Conservation (phyloP, 148 eudicot genomes). For the Agrostemma githago region DNA sequence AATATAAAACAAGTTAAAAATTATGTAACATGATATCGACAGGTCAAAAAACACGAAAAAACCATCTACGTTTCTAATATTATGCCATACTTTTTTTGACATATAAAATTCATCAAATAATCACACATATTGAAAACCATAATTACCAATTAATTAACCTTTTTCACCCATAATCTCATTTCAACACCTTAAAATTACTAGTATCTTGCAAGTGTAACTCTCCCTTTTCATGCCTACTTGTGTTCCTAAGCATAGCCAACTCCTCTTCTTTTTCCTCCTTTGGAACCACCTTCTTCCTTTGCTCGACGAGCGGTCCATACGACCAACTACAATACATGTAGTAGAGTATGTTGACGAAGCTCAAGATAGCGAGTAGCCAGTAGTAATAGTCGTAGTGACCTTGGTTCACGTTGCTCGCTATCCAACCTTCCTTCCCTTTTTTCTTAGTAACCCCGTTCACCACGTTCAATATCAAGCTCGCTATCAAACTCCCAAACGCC, state of each 20-base stretch:
- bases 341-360: constrained; percentile 50
- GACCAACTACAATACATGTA: constrained; percentile 27
- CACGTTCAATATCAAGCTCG: constrained; percentile 45
- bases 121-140: constrained; percentile 8
- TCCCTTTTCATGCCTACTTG: constrained; percentile 24
- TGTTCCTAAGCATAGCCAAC: constrained; percentile 27
- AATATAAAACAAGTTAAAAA: constrained; percentile 6
- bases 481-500: constrained; percentile 57
- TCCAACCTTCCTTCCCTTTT: constrained; percentile 60
- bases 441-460: constrained; percentile 35
- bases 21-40: constrained; percentile 18
- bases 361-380: constrained; percentile 60
- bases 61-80: constrained; percentile 21
- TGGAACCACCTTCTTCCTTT: constrained; percentile 23
- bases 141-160: constrained; percentile 12
- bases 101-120: constrained; percentile 2
- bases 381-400: constrained; percentile 71
- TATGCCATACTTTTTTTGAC: not conserved
- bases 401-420: constrained; percentile 53
- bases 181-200: constrained; percentile 11
- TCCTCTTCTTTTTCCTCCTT: constrained; percentile 31
- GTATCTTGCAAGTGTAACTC: constrained; percentile 25
- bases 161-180: constrained; percentile 2
- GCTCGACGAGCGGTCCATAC: constrained; percentile 52
- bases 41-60: constrained; percentile 21